Evolutionary conservation across 1,284 basidiomycete species (phyloP), one percentile per base, ranked within the genome.

Genomic region (Phlebopus sp.): DNA sequence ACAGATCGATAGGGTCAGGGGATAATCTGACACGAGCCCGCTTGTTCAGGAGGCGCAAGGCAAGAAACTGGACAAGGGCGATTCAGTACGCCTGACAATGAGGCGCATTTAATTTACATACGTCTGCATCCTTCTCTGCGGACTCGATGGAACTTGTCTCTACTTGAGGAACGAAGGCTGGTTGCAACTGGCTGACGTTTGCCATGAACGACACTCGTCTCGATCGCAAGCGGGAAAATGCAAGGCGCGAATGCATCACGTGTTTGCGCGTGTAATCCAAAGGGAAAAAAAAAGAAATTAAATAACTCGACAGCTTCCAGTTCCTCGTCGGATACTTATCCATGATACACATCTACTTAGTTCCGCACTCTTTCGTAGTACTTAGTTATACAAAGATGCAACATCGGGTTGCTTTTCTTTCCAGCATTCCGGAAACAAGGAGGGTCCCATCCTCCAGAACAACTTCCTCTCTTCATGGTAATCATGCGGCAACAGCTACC

Each of bases 11-110:
- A 2, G 74, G 69, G 17, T 73, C 59, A 4, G 71, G 62, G 11
- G 86, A 88, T 10, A 89, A 62, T 44, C 73, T 72, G 37, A 84
- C 70, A 51, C 86, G 81, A 31, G 76, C 69, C 47, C 79, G 76
- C 59, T 84, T 88, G 58, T 78, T 78, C 32, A 79, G 48, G n/a
- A 76, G 65, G 10, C 72, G 70, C 15, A 79, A 59, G 1, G 71
- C 68, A 11, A 78, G 64, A 51, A 77, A 79, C 77, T 78, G 52
- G 10, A 42, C 37, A 18, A 18, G 37, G 2, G 10, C n/a, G 15
- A 37, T 36, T 59, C 35, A 54, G 32, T 37, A 21, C 46, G 14
- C 14, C 21, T 6, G 7, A 18, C 14, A 35, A 11, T 37, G 46
- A 5, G 19, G 34, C 6, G 30, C 15, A 18, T 15, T 46, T 25